phyloP scores from a whole-genome alignment of 2,329 filamentous ascomycete genomes.

The Penicillium sp. region DNA sequence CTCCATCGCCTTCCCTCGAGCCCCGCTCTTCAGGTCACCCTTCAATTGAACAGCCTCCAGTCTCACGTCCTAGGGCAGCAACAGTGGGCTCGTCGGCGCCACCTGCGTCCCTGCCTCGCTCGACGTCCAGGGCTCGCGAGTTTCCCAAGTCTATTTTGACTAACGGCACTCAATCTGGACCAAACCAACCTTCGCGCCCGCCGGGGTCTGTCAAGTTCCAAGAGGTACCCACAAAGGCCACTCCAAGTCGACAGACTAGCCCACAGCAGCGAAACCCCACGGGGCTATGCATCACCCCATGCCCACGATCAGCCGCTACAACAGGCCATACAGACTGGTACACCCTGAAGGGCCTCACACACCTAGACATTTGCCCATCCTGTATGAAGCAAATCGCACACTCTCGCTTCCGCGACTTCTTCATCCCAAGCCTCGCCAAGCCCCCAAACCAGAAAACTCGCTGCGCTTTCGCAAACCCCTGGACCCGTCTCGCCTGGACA shows the following conservation, averaged over 20 bases:
- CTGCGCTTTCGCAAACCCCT: conserved; percentile 77
- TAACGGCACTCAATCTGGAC: conserved; percentile 1
- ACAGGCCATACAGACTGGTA: conserved; percentile 72
- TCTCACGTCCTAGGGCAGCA: conserved; percentile 6
- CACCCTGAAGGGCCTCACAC: conserved; percentile 63
- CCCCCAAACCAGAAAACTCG: conserved; percentile 55
- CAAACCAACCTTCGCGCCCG: conserved; percentile 4
- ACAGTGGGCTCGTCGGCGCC: conserved; percentile 6
- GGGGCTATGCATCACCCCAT: conserved; percentile 54
- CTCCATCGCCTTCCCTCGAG: conserved; percentile 9
- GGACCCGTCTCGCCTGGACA: conserved; percentile 80
- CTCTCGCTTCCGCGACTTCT: conserved; percentile 62
- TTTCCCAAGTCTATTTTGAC: conserved; percentile 6
- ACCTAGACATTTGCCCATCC: conserved; percentile 74
- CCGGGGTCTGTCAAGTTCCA: conserved; percentile 13
- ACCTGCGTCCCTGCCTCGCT: neutral
- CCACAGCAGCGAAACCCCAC: conserved; percentile 13
- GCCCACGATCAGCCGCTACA: conserved; percentile 60
- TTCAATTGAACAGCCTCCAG: conserved; percentile 2
- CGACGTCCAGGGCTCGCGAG: conserved; percentile 1
- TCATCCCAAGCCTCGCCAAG: conserved; percentile 58
- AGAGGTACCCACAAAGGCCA: conserved; percentile 3
- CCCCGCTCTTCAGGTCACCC: neutral
- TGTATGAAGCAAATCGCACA: conserved; percentile 70
- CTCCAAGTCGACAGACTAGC: conserved; percentile 3